Evolutionary conservation across 192 early-diverging fungal genomes (phyloP), one percentile per base, ranked within the genome.

Genomic region (Endogone sp.): DNA sequence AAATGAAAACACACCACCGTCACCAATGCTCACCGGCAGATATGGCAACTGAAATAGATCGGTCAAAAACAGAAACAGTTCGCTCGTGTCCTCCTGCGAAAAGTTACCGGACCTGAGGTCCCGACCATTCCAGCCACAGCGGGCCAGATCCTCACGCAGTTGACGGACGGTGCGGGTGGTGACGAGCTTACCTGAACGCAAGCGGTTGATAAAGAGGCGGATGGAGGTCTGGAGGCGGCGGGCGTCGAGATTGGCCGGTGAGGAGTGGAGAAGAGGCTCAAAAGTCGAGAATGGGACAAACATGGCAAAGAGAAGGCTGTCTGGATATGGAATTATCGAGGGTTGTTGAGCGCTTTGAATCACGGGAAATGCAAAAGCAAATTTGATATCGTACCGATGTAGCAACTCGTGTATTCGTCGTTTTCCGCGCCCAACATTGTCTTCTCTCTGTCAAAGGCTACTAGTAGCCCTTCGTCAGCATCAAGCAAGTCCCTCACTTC

Each of bases 51-150:
- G 82, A 67, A 90, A 80, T 28, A 75, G 82, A 30, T 86, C 82
- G 56, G 86, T 86, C 29, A 91, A 56, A 54, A 90, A 90, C 71
- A 91, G 62, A 67, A 88, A 91, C 20, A 91, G 75, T 75, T 91
- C 90, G 55, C 85, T 85, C 3, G 82, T 75, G 66, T 91, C 90
- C 68, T 91, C 86, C 73, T 91, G 90, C 4, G 76, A 65, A 62
- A 65, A 60, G 54, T 68, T 25, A 30, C 74, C 68, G 4, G 13
- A 10, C 4, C 55, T 13, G 0, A 10, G 59, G 59, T 73, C 60
- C 13, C 32, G 28, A 56, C 74, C 76, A 58, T 63, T 56, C 86
- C 88, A 91, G 25, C 83, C 82, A 62, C 81, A 81, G 22, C 66
- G 66, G 21, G 80, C 67, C 66, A 91, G 66, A 29, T 79, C 77